phyloP scores from a whole-genome alignment of 352 stramenopile genomes.

The Phytophthora tentaculata region DNA sequence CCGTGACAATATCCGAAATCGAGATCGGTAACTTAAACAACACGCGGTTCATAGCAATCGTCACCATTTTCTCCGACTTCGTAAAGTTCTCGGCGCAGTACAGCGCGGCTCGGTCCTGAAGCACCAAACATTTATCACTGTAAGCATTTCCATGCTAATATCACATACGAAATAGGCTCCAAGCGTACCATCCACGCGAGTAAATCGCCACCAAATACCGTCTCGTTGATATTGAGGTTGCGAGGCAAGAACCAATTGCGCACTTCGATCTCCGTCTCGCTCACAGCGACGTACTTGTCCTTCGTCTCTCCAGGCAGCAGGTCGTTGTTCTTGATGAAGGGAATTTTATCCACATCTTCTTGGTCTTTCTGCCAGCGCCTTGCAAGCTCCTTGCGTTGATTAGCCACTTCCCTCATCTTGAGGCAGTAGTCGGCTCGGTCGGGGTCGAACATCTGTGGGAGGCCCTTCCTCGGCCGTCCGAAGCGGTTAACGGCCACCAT shows the following conservation, averaged over 20 bases:
- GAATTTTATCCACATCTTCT: constrained; percentile 48
- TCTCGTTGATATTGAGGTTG: constrained; percentile 77
- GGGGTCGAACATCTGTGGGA: constrained; percentile 54
- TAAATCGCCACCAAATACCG: constrained; percentile 71
- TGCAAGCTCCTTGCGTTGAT: constrained; percentile 47
- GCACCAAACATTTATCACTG: background rate
- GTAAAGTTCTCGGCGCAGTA: constrained; percentile 78
- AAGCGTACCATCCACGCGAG: constrained; percentile 61
- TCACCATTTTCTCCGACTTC: constrained; percentile 80
- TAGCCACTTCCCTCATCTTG: constrained; percentile 48
- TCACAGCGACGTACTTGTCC: constrained; percentile 47
- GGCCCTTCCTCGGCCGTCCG: constrained; percentile 39
- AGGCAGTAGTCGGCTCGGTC: constrained; percentile 48
- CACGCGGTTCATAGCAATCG: constrained; percentile 78
- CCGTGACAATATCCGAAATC: constrained; percentile 59
- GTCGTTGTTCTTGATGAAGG: constrained; percentile 40
- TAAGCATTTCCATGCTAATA: background rate
- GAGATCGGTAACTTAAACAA: constrained; percentile 75
- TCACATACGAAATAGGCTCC: background rate
- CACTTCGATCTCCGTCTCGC: constrained; percentile 70
- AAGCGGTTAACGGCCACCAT: constrained; percentile 71
- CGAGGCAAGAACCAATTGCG: constrained; percentile 76
- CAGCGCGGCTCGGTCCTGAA: constrained; percentile 62
- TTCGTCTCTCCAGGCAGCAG: constrained; percentile 50
- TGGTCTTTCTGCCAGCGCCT: constrained; percentile 53